Conservation (phyloP, 441 rosid genomes). For the Jatropha podagrica region DNA sequence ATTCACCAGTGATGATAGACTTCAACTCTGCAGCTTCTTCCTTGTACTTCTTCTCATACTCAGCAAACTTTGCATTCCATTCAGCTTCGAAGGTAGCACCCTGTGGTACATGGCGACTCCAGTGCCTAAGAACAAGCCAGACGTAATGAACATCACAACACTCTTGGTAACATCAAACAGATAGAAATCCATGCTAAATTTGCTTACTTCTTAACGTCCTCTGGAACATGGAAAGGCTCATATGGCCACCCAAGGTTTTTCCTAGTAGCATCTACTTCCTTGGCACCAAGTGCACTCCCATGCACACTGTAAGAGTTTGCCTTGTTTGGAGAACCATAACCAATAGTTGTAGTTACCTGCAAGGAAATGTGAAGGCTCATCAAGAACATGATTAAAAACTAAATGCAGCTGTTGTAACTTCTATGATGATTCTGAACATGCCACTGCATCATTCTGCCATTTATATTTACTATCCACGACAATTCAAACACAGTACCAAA, state of each 20-base stretch:
- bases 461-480: neutral
- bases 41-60: conserved; percentile 83
- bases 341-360: conserved; percentile 89
- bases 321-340: conserved; percentile 89
- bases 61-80: conserved; percentile 88
- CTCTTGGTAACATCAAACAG: conserved; percentile 4
- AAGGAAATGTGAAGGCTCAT: conserved; percentile 14
- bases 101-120: conserved; percentile 83
- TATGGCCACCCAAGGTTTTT: conserved; percentile 82
- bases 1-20: conserved; percentile 73
- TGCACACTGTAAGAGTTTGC: conserved; percentile 81
- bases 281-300: conserved; percentile 84
- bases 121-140: conserved; percentile 62
- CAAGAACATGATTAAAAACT: conserved; percentile 1
- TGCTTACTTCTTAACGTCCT: conserved; percentile 66
- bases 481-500: neutral
- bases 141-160: conserved; percentile 19
- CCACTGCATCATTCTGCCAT: neutral
- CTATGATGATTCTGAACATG: neutral
- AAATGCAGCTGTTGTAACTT: neutral
- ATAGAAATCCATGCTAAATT: conserved; percentile 5
- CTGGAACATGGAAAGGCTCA: conserved; percentile 88
- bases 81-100: conserved; percentile 87
- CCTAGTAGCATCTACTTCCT: conserved; percentile 93
- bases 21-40: conserved; percentile 96